Evolutionary conservation across 208 protist species (phyloP).

Genomic region (Strigomonas culicis): DNA sequence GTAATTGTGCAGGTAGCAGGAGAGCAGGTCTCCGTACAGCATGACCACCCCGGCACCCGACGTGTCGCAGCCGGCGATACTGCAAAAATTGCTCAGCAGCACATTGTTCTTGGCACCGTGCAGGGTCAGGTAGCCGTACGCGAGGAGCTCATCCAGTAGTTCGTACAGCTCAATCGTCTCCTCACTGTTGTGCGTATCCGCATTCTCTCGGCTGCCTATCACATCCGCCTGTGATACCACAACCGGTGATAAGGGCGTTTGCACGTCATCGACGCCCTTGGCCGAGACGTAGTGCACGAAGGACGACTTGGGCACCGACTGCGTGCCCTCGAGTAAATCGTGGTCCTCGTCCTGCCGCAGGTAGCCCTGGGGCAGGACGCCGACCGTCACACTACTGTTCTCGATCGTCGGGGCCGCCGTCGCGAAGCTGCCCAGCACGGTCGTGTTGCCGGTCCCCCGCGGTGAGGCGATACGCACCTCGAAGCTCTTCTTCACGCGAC

Average conservation of each 20-base stretch:
- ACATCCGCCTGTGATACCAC: not conserved
- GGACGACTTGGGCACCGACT: not conserved
- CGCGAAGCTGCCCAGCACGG: not conserved
- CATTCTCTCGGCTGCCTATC: not conserved
- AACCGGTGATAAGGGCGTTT: not conserved
- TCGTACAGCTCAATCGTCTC: conserved; percentile 9
- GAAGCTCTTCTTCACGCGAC: not conserved
- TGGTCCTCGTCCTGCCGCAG: not conserved
- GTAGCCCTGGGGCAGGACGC: no score
- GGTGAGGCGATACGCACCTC: conserved; percentile 2
- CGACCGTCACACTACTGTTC: not conserved
- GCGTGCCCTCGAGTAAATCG: not conserved
- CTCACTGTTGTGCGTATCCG: not conserved
- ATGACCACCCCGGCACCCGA: conserved; percentile 26
- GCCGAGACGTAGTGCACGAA: conserved; percentile 4
- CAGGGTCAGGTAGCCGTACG: conserved; percentile 7
- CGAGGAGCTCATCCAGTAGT: conserved; percentile 5
- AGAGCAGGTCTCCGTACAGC: conserved; percentile 42
- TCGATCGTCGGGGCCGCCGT: not conserved
- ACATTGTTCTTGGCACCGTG: conserved; percentile 17
- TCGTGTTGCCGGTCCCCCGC: conserved; percentile 4
- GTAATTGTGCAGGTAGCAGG: conserved; percentile 25
- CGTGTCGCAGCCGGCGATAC: conserved; percentile 25
- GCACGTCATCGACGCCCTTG: not conserved
- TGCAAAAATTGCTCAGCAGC: conserved; percentile 31